Conservation (phyloP, 345 rosid genomes). For the Jatropha curcas region DNA sequence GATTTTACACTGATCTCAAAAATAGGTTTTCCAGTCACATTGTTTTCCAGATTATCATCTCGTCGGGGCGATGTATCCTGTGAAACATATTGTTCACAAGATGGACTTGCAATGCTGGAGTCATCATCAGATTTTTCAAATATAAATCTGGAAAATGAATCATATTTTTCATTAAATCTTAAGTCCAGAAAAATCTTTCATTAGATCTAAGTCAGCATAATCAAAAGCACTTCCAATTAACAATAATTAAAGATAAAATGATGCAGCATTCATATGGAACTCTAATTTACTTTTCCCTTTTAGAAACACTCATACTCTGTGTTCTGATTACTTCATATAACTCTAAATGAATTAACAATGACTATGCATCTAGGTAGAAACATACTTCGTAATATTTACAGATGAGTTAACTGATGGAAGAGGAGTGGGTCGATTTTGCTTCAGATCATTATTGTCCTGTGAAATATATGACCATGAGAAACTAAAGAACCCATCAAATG, state of each 20-base stretch:
- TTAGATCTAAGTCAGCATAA: constrained; percentile 15
- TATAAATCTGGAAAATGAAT: constrained; percentile 37
- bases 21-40: constrained; percentile 37
- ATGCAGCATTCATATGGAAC: neutral
- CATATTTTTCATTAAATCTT: constrained; percentile 16
- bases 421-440: constrained; percentile 35
- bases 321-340: neutral
- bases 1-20: constrained; percentile 45
- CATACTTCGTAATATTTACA: constrained; percentile 48
- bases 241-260: constrained; percentile 6
- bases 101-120: constrained; percentile 53
- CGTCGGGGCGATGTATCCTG: constrained; percentile 40
- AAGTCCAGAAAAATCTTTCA: too few species aligned
- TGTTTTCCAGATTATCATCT: constrained; percentile 42
- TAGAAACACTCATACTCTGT: constrained; percentile 10
- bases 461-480: constrained; percentile 29
- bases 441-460: constrained; percentile 55
- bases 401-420: constrained; percentile 39
- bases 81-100: constrained; percentile 33
- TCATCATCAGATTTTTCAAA: constrained; percentile 77
- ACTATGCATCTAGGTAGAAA: neutral
- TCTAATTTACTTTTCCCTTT: constrained; percentile 5
- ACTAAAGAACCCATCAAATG: constrained; percentile 7
- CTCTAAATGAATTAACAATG: constrained; percentile 1
- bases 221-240: constrained; percentile 15